phyloP scores from a whole-genome alignment of 306 rosid genomes.

The Corylus avellana region DNA sequence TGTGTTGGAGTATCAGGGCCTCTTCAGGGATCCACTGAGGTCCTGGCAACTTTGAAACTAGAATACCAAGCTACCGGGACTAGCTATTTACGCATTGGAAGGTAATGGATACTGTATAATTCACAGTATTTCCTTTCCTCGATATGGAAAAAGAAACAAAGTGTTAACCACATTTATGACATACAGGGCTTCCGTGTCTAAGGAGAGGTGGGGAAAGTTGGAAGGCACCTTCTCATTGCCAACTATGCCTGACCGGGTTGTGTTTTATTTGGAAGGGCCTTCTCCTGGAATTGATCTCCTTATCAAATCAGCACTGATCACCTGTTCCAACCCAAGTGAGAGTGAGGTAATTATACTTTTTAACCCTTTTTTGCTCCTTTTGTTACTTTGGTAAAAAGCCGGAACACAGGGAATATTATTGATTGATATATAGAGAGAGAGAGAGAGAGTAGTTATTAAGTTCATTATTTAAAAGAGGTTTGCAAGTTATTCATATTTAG shows the following conservation, averaged over 20 bases:
- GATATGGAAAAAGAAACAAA: slow-evolving; percentile 1
- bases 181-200: slow-evolving; percentile 67
- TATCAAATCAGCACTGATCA: slow-evolving; percentile 58
- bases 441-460: not conserved
- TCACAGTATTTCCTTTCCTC: slow-evolving; percentile 20
- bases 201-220: slow-evolving; percentile 68
- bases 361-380: not conserved
- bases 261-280: slow-evolving; percentile 93
- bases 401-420: not conserved
- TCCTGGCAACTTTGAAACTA: slow-evolving; percentile 77
- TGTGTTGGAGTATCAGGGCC: slow-evolving; percentile 75
- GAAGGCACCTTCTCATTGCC: slow-evolving; percentile 79
- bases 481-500: not conserved
- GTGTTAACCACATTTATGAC: slow-evolving; percentile 22
- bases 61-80: slow-evolving; percentile 60
- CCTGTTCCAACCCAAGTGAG: slow-evolving; percentile 47
- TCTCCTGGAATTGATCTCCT: slow-evolving; percentile 77
- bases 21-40: slow-evolving; percentile 59
- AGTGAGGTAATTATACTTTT: slow-evolving; percentile 39
- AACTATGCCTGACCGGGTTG: slow-evolving; percentile 52
- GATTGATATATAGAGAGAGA: not conserved
- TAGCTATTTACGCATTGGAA: slow-evolving; percentile 63
- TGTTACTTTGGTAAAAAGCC: not conserved
- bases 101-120: slow-evolving; percentile 43
- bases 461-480: not conserved